These are phyloP conservation scores for Eutrema salsugineum DNA, from an alignment of 441 rosid genomes.

Conservation along the genomic window DNA sequence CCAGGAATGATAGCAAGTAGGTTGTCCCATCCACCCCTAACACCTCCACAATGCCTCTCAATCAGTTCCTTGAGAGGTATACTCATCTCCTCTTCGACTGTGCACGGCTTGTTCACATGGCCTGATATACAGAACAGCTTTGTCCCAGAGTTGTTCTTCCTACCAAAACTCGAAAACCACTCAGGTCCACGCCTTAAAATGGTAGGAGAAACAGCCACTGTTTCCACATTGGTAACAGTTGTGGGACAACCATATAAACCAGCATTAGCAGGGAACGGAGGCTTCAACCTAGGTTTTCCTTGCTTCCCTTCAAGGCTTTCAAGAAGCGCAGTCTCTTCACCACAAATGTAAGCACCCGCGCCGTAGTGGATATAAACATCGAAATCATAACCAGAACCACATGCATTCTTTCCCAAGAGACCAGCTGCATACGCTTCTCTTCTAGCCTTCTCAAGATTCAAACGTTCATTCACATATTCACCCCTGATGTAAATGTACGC, in stretches of 20 bases:
- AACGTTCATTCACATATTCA: constrained; percentile 91
- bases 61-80: constrained; percentile 90
- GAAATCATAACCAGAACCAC: constrained; percentile 98
- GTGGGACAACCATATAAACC: constrained; percentile 98
- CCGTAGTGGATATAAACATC: constrained; percentile 97
- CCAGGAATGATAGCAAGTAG: constrained; percentile 95
- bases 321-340: constrained; percentile 97
- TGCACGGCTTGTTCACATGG: constrained; percentile 97
- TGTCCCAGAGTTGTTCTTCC: constrained; percentile 94
- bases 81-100: constrained; percentile 99
- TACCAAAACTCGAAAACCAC: constrained; percentile 98
- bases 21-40: constrained; percentile 98
- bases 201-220: constrained; percentile 97
- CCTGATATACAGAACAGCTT: constrained; percentile 90
- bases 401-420: constrained; percentile 91
- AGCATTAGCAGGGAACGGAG: constrained; percentile 99
- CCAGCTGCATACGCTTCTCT: constrained; percentile 96
- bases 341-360: constrained; percentile 99
- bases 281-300: constrained; percentile 99
- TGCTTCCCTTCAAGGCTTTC: constrained; percentile 99
- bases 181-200: constrained; percentile 96
- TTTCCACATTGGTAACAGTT: constrained; percentile 96
- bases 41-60: constrained; percentile 97
- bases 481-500: constrained; percentile 98
- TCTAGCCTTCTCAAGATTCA: constrained; percentile 77